A percentile compares a stretch with the other conserved stretches of the same genome.
phyloP scores from a whole-genome alignment of 306 rosid species.

The Adenanthera pavonina region DNA sequence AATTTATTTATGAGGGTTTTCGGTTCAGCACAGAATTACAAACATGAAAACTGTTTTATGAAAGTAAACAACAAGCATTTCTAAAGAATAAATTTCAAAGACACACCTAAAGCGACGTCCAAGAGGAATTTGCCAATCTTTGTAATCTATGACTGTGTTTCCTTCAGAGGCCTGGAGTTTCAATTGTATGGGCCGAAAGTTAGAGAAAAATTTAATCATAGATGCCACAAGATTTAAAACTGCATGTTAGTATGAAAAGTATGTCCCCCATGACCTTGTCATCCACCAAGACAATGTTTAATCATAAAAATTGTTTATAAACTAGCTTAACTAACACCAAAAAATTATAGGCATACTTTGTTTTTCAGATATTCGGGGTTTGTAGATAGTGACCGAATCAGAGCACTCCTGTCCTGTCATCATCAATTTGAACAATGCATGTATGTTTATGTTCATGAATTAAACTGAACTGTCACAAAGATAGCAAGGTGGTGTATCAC shows the following conservation, averaged over 20 bases:
- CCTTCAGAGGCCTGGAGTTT: slow-evolving; percentile 77
- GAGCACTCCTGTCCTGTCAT: slow-evolving; percentile 79
- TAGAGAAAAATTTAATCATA: slow-evolving; percentile 27
- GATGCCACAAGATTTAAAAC: slow-evolving; percentile 15
- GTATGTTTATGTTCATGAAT: slow-evolving; percentile 1
- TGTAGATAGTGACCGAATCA: slow-evolving; percentile 86
- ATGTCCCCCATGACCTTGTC: not conserved
- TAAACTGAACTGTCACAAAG: slow-evolving; percentile 27
- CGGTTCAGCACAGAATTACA: slow-evolving; percentile 11
- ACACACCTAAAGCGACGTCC: slow-evolving; percentile 96
- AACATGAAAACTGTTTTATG: not conserved
- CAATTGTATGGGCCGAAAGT: slow-evolving; percentile 31
- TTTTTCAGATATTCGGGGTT: slow-evolving; percentile 89
- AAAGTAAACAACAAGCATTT: slow-evolving; percentile 11
- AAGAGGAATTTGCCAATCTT: slow-evolving; percentile 97
- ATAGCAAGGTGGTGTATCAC: slow-evolving; percentile 17
- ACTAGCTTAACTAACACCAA: slow-evolving; percentile 5
- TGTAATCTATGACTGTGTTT: slow-evolving; percentile 83
- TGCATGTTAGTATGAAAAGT: slow-evolving; percentile 7
- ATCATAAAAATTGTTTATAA: slow-evolving; percentile 9
- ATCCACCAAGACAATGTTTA: slow-evolving; percentile 11
- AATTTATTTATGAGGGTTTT: not conserved
- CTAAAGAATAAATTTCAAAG: slow-evolving; percentile 32
- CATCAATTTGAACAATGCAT: slow-evolving; percentile 22
- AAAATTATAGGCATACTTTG: slow-evolving; percentile 57